A percentile compares a stretch with the other conserved stretches of the same genome.
phyloP scores from a whole-genome alignment of 1,139 yeast species.

The Geotrichum bryndzae region DNA sequence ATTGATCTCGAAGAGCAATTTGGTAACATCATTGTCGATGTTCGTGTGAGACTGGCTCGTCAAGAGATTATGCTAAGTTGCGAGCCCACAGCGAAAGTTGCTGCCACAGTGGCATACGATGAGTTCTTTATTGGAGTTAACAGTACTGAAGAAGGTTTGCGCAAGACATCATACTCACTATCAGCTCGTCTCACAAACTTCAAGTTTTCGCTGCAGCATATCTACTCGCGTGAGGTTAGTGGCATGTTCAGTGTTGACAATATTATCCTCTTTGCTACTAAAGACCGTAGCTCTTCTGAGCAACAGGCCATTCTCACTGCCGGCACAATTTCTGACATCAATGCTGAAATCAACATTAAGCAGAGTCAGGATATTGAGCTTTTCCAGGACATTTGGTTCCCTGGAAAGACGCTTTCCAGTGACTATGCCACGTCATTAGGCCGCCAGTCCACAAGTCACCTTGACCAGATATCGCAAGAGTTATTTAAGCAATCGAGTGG shows the following conservation, averaged over 20 bases:
- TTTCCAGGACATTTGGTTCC: constrained; percentile 81
- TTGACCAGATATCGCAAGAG: constrained; percentile 11
- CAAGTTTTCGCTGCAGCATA: constrained; percentile 74
- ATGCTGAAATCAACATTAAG: constrained; percentile 64
- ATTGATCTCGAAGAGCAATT: constrained; percentile 23
- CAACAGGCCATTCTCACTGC: constrained; percentile 36
- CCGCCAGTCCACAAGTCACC: constrained; percentile 1
- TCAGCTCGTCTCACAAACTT: constrained; percentile 47
- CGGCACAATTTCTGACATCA: constrained; percentile 51
- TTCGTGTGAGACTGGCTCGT: constrained; percentile 60
- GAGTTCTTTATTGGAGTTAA: constrained; percentile 55
- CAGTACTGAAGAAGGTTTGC: constrained; percentile 38
- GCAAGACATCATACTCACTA: constrained; percentile 35
- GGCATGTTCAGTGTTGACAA: constrained; percentile 61
- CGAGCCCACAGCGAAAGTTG: constrained; percentile 89
- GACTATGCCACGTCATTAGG: not conserved
- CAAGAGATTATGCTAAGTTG: constrained; percentile 78
- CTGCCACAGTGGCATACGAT: constrained; percentile 71
- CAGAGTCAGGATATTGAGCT: constrained; percentile 82
- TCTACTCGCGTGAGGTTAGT: constrained; percentile 83
- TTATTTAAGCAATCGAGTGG: constrained; percentile 5
- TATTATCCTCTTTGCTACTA: constrained; percentile 39
- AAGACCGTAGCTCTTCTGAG: constrained; percentile 24
- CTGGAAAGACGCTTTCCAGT: constrained; percentile 29
- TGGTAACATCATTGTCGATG: constrained; percentile 53